Evolutionary conservation across 2,329 filamentous ascomycete species (phyloP).

Genomic region (Lecanicillium sp.): DNA sequence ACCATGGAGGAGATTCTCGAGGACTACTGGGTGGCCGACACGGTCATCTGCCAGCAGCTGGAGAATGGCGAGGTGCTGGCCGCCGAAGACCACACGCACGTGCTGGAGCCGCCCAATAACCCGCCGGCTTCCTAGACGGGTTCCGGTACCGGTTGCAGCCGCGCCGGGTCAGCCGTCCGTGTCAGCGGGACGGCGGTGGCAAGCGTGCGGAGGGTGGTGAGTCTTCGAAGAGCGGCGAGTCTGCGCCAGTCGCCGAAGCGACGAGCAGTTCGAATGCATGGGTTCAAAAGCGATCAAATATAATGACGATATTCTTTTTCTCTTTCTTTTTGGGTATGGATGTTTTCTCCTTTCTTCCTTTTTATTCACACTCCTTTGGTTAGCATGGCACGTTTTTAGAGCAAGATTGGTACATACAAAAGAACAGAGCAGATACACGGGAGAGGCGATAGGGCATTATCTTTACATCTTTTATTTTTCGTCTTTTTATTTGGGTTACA

Average conservation of each 20-base stretch:
- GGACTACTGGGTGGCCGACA: slow-evolving; percentile 85
- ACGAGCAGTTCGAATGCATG: neutral
- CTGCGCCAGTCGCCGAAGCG: neutral
- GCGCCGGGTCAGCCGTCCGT: too few species aligned
- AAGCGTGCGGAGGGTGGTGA: too few species aligned
- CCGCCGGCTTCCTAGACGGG: slow-evolving; percentile 23
- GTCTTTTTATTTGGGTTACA: neutral
- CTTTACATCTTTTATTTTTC: slow-evolving; percentile 1
- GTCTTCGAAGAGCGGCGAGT: slow-evolving; percentile 15
- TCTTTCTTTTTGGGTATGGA: neutral
- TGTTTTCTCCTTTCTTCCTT: too few species aligned
- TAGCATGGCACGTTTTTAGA: neutral
- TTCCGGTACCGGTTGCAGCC: too few species aligned
- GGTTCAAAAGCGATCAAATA: neutral
- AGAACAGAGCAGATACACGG: neutral
- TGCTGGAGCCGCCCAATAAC: slow-evolving; percentile 65
- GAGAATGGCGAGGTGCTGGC: slow-evolving; percentile 63
- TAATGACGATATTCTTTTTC: neutral
- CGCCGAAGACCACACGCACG: slow-evolving; percentile 74
- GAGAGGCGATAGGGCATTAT: neutral
- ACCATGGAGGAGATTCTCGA: slow-evolving; percentile 79
- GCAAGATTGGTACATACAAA: neutral
- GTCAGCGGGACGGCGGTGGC: neutral
- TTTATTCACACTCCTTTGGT: too few species aligned
- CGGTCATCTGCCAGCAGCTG: slow-evolving; percentile 76